phyloP scores from a whole-genome alignment of 768 basidiomycete genomes.

The Russula ochroleuca region DNA sequence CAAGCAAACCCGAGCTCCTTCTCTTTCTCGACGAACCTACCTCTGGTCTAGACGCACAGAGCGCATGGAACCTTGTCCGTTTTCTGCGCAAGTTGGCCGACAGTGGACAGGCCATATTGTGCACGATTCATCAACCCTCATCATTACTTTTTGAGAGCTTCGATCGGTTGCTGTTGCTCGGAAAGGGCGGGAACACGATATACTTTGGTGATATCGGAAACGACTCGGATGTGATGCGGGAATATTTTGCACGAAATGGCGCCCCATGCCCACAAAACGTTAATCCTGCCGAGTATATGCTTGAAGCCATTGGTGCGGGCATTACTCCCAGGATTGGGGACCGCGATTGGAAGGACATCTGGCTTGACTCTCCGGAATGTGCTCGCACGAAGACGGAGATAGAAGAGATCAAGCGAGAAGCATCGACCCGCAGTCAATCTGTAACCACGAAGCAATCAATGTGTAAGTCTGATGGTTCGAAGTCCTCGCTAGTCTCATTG shows the following conservation, averaged over 20 bases:
- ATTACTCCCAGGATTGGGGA: constrained; percentile 67
- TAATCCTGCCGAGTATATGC: constrained; percentile 76
- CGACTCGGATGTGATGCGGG: constrained; percentile 63
- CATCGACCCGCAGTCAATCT: constrained; percentile 5
- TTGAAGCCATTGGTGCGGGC: constrained; percentile 84
- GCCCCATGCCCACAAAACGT: constrained; percentile 70
- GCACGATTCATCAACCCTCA: constrained; percentile 88
- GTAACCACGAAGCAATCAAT: constrained; percentile 2
- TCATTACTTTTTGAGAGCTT: constrained; percentile 85
- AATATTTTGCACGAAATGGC: constrained; percentile 75
- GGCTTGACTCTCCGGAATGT: constrained; percentile 69
- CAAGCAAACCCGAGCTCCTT: constrained; percentile 77
- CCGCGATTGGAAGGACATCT: constrained; percentile 84
- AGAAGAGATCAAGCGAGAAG: constrained; percentile 38
- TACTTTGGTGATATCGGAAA: constrained; percentile 89
- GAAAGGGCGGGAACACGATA: constrained; percentile 82
- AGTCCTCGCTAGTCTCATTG: background rate
- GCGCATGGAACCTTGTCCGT: constrained; percentile 80
- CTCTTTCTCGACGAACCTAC: constrained; percentile 60
- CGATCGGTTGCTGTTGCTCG: constrained; percentile 65
- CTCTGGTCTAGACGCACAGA: constrained; percentile 58
- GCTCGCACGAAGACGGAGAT: constrained; percentile 38
- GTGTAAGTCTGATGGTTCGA: constrained; percentile 7
- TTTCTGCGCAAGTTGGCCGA: constrained; percentile 83
- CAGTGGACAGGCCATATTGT: constrained; percentile 83